Base-by-base conservation (phyloP, 2,329 filamentous ascomycete species). In the Dactylonectria macrodidyma region DNA sequence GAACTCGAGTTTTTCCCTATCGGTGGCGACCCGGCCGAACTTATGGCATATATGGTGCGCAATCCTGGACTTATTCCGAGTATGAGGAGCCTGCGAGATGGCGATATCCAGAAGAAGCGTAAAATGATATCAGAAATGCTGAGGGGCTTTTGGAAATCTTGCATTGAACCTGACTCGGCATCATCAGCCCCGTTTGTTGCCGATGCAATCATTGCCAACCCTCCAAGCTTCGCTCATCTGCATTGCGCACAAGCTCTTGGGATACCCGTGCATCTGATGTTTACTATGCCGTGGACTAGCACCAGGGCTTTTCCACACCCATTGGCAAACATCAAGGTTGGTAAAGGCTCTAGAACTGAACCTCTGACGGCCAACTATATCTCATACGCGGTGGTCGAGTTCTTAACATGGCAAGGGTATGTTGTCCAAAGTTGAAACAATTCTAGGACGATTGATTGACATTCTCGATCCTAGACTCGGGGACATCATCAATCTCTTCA, bases 401-500 rank as follows among this genome's bases (percentile, higher is more conserved):
- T 24, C 7, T 12, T 62, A 16, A 62, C 59, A 8, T 62, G 59
- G 59, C 59, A 54, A 33, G 59, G 59, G 59, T 62, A 55, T 3
- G 47, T 46, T n/a, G 3, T 2, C 10, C n/a, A 3, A 7, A 11
- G 9, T 8, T 33, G 3, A 7, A 7, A 3, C 10, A 14, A 14
- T 14, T 12, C 5, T 12, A 9, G 36, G 5, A 14, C 16, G 14
- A 47, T 34, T n/a, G 3, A 5, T 19, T 47, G 19, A 47, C 46
- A 38, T 36, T 12, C 10, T 38, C 33, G 7, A 7, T 24, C 26
- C 3, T 19, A 62, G 59, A 2, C 59, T 62, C 3, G 94, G 95
- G 33, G 95, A 97, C 79, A 84, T 97, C 5, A 95, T 97, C 78
- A 97, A 98, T 77, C 87, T 90, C 10, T 97, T 97, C 76, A 33